A percentile compares a stretch with the other conserved stretches of the same genome.
These are phyloP conservation scores for Zygotorulaspora danielsina DNA, from an alignment of 805 yeast species.

Conservation along the genomic window DNA sequence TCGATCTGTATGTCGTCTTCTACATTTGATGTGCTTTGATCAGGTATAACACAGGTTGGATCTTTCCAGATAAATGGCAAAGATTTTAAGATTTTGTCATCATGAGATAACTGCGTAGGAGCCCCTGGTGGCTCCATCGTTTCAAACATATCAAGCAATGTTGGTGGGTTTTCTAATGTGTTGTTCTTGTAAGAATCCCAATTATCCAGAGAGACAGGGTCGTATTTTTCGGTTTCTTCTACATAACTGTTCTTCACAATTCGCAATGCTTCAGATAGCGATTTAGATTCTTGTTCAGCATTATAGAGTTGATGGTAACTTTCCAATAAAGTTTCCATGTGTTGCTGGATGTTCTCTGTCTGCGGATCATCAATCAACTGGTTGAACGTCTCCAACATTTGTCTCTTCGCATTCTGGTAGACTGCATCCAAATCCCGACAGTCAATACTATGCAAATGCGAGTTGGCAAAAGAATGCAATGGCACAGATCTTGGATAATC, in stretches of 20 bases:
- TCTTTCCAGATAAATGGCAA: constrained; percentile 47
- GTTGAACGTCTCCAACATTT: constrained; percentile 18
- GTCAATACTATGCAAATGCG: constrained; percentile 17
- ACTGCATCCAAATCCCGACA: constrained; percentile 13
- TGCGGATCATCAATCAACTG: constrained; percentile 15
- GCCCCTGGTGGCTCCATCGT: background rate
- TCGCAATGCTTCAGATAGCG: constrained; percentile 6
- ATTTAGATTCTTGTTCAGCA: constrained; percentile 6
- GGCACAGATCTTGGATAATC: constrained; percentile 19
- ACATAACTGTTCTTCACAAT: constrained; percentile 16
- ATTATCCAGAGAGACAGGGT: constrained; percentile 17
- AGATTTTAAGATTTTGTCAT: constrained; percentile 36
- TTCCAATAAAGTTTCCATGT: constrained; percentile 3
- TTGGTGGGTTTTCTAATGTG: constrained; percentile 15
- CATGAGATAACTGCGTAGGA: constrained; percentile 3
- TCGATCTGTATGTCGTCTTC: constrained; percentile 62
- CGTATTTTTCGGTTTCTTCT: constrained; percentile 13
- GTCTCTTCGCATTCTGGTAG: constrained; percentile 16
- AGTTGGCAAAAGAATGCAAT: constrained; percentile 18
- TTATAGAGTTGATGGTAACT: constrained; percentile 4
- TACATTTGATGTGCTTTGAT: constrained; percentile 29
- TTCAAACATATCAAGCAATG: constrained; percentile 12
- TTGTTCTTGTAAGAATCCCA: constrained; percentile 22
- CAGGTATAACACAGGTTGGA: constrained; percentile 63
- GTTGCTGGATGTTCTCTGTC: constrained; percentile 6